These are phyloP conservation scores for Zoysia matrella DNA, from an alignment of 202 grass and related monocot genomes.

Conservation along the genomic window DNA sequence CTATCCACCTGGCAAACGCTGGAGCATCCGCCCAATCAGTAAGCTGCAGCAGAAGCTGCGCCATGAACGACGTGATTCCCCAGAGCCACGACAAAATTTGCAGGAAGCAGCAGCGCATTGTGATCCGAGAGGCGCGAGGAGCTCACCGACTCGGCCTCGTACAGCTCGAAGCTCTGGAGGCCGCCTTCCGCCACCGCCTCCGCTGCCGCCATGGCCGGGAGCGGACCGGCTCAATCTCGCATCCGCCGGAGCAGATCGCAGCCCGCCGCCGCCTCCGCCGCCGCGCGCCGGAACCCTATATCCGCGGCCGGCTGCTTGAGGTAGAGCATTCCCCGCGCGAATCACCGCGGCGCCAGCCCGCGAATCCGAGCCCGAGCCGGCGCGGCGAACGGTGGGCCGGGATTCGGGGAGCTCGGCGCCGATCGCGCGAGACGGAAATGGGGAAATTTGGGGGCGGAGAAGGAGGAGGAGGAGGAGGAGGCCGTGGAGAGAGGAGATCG, in stretches of 20 bases:
- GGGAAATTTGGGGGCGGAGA: conserved; percentile 18
- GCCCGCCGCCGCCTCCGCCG: conserved; percentile 6
- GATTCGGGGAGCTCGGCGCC: too few species aligned
- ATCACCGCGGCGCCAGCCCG: conserved; percentile 19
- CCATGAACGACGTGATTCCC: not conserved
- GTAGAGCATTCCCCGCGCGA: conserved; percentile 70
- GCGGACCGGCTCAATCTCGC: too few species aligned
- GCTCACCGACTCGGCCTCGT: conserved; percentile 80
- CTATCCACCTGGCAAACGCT: not conserved
- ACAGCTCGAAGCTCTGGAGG: conserved; percentile 83
- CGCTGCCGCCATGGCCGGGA: conserved; percentile 46
- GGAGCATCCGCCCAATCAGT: not conserved
- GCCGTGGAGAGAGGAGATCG: conserved; percentile 42
- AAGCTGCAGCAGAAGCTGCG: conserved; percentile 16
- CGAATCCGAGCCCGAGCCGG: conserved; percentile 15
- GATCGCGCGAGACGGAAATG: not conserved
- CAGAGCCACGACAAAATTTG: not conserved
- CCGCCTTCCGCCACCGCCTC: conserved; percentile 8
- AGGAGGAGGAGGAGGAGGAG: too few species aligned
- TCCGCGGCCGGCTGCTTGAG: conserved; percentile 74
- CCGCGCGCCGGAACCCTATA: conserved; percentile 60
- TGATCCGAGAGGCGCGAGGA: conserved; percentile 32
- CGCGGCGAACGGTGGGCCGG: not conserved
- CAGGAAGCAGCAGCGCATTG: conserved; percentile 39
- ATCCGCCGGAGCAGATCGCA: conserved; percentile 40